Evolutionary conservation across 2,329 filamentous ascomycete species (phyloP).

Genomic region (Helicocarpus griseus): DNA sequence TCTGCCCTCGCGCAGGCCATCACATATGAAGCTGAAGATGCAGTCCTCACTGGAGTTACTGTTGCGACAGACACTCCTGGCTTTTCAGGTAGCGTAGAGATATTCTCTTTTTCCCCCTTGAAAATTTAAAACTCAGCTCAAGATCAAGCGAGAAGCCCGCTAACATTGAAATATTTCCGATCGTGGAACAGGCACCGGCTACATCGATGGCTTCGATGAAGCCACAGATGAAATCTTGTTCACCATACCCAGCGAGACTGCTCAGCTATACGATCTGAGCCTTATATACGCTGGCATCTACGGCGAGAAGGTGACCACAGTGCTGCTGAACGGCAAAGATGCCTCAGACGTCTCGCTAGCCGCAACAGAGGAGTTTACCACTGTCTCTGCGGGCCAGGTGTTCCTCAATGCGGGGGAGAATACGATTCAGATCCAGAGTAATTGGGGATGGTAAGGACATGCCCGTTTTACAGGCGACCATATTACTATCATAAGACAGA

Average conservation of each 20-base stretch:
- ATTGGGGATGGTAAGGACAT: slow-evolving; percentile 43
- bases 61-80: slow-evolving; percentile 32
- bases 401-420: slow-evolving; percentile 36
- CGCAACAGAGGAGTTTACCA: slow-evolving; percentile 30
- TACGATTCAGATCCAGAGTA: slow-evolving; percentile 37
- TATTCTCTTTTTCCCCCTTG: not conserved
- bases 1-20: slow-evolving; percentile 13
- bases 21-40: slow-evolving; percentile 35
- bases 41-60: slow-evolving; percentile 31
- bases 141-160: too few relatives aligned
- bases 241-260: slow-evolving; percentile 25
- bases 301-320: slow-evolving; percentile 37
- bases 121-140: not conserved
- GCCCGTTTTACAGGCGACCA: not conserved
- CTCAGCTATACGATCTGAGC: slow-evolving; percentile 36
- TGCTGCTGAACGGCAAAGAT: slow-evolving; percentile 37
- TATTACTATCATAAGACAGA: slow-evolving; percentile 12
- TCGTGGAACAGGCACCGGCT: slow-evolving; percentile 38
- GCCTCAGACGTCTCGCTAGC: slow-evolving; percentile 35
- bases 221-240: slow-evolving; percentile 37
- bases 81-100: slow-evolving; percentile 32
- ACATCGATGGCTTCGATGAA: slow-evolving; percentile 39
- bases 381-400: slow-evolving; percentile 36
- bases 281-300: slow-evolving; percentile 39
- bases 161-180: too few relatives aligned